These are phyloP conservation scores for Ramularia collo-cygni DNA, from an alignment of 2,329 filamentous ascomycete genomes.

Conservation along the genomic window DNA sequence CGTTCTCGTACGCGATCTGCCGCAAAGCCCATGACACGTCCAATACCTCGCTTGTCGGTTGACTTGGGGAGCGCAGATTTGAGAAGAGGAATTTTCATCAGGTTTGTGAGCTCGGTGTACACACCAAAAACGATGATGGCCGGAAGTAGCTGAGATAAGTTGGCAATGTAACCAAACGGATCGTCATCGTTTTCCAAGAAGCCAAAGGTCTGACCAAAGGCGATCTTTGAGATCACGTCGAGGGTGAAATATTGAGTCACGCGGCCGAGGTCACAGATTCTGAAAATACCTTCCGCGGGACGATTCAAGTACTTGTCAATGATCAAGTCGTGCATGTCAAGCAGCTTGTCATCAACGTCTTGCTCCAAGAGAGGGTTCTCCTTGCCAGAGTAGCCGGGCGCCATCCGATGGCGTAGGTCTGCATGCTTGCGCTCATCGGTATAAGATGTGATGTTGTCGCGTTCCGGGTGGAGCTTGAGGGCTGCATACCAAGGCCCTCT, in stretches of 20 bases:
- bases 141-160: conserved; percentile 38
- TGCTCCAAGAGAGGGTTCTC: conserved; percentile 33
- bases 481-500: conserved; percentile 33
- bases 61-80: conserved; percentile 38
- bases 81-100: conserved; percentile 37
- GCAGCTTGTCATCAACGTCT: conserved; percentile 32
- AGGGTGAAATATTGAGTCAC: conserved; percentile 36
- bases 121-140: conserved; percentile 41
- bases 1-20: conserved; percentile 42
- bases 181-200: conserved; percentile 45
- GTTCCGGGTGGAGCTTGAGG: conserved; percentile 33
- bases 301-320: conserved; percentile 29
- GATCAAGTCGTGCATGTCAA: conserved; percentile 30
- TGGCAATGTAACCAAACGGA: conserved; percentile 43
- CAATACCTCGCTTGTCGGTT: conserved; percentile 41
- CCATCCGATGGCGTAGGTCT: conserved; percentile 32
- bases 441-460: conserved; percentile 35
- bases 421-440: conserved; percentile 34
- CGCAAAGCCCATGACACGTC: conserved; percentile 38
- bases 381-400: conserved; percentile 35
- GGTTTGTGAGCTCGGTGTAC: conserved; percentile 36
- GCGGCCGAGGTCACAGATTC: conserved; percentile 31
- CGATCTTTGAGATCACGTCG: conserved; percentile 36
- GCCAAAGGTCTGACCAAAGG: conserved; percentile 42
- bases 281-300: conserved; percentile 25